Base-by-base conservation (phyloP, 176 grass and related monocot species). In the Eragrostis nindensis region DNA sequence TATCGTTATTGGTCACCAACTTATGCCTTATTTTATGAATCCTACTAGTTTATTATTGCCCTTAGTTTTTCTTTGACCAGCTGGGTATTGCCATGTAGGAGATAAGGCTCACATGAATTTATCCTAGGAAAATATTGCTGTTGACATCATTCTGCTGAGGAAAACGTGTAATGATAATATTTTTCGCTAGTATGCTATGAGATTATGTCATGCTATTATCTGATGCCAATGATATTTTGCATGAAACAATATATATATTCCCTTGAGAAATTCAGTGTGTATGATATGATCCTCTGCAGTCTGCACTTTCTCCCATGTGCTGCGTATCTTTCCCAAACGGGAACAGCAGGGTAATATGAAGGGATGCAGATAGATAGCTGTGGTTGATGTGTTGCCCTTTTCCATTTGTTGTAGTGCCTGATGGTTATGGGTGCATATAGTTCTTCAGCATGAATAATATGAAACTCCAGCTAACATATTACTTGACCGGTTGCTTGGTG, bases 1-100 rank as follows among this genome's bases (percentile, higher is more conserved):
- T 25, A 14, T 24, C 48, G 29, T 18, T 83, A 3, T 26, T 27
- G 25, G 36, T 59, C 72, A 39, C 18, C 32, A 52, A 59, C 39
- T 48, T 14, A 9, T 59, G 42, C 13, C 13, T 43, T 68, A 48
- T 84, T 50, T 69, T 78, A 40, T 42, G 21, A 70, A 52, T 17
- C 27, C n/a, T 50, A 26, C 10, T 62, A 36, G 24, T 78, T 70
- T 27, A n/a, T 70, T 62, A 41, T 39, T 16, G 70, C 21, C 29
- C 53, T 29, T 70, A 8, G 24, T 49, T 77, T 69, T 77, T 41
- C 8, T 50, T 84, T 84, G 14, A 62, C 52, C 53, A 42, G 25
- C 48, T 61, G 19, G 50, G 39, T 49, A 41, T 44, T 77, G 73
- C 73, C 72, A 60, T 49, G 52, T 77, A 84, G 21, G 65, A 70